phyloP scores from a whole-genome alignment of 495 filamentous ascomycete genomes.

The Penicillium fimorum region DNA sequence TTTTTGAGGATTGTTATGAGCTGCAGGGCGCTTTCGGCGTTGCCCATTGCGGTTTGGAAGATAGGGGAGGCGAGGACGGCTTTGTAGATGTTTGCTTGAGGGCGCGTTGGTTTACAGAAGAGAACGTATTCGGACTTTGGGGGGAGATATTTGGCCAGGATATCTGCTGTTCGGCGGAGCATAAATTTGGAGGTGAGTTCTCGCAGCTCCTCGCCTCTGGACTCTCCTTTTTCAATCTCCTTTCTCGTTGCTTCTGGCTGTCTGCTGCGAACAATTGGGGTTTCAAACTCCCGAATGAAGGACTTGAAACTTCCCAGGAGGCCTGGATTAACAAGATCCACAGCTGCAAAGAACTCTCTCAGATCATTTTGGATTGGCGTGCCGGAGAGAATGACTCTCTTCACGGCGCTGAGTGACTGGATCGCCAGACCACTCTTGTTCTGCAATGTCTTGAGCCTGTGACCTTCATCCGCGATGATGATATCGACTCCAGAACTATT shows the following conservation, averaged over 20 bases:
- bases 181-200: conserved; percentile 70
- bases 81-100: conserved; percentile 69
- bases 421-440: conserved; percentile 80
- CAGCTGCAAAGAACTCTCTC: conserved; percentile 74
- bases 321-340: conserved; percentile 78
- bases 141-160: conserved; percentile 69
- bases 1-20: conserved; percentile 81
- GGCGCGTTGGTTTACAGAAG: conserved; percentile 68
- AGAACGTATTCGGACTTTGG: conserved; percentile 78
- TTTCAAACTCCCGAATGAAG: conserved; percentile 73
- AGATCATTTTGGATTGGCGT: conserved; percentile 82
- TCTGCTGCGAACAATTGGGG: conserved; percentile 66
- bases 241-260: conserved; percentile 66
- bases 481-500: conserved; percentile 68
- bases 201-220: conserved; percentile 64
- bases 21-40: conserved; percentile 65
- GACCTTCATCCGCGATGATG: conserved; percentile 79
- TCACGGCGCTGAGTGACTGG: conserved; percentile 64
- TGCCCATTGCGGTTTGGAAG: conserved; percentile 65
- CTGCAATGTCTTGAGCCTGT: conserved; percentile 76
- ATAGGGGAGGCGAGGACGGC: conserved; percentile 66
- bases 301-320: conserved; percentile 64
- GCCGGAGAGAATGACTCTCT: conserved; percentile 69
- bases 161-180: conserved; percentile 72
- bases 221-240: conserved; percentile 73